Base-by-base conservation (phyloP, 2,329 filamentous ascomycete species). In the Exophiala xenobiotica region DNA sequence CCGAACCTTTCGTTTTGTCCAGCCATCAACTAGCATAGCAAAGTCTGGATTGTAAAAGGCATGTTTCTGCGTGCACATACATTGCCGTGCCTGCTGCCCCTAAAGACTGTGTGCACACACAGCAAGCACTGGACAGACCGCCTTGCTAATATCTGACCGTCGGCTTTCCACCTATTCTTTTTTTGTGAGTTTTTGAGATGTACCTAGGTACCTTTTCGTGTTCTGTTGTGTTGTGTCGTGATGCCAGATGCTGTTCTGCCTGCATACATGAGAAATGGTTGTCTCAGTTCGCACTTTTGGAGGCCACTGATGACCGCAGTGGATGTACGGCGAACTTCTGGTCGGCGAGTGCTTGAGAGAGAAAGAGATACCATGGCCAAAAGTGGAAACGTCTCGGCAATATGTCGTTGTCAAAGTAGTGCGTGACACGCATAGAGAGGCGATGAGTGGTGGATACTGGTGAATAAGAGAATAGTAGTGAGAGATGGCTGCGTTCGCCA, bases 111-210 rank as follows among this genome's bases (percentile, higher is more conserved):
- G n/a, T n/a, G n/a, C n/a, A n/a, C n/a, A n/a, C n/a, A n/a, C n/a
- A n/a, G n/a, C n/a, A n/a, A n/a, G n/a, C n/a, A n/a, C n/a, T 18
- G 39, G 20, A 35, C 39, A 31, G 6, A 14, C 37, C 18, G 38
- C 24, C 23, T n/a, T n/a, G n/a, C 43, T 39, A 29, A 23, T 31
- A 12, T 46, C 11, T 31, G 40, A 49, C 48, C 42, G 9, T 54
- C 31, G 49, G 49, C 48, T 56, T 56, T 49, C 55, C 53, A 58
- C 58, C 55, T 60, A 47, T 60, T 56, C 42, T 58, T 60, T 60
- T 58, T 60, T 60, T 54, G 33, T 42, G 24, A 12, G 31, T 57
- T 56, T 54, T 52, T 22, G 38, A 29, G 12, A 16, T 12, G 33
- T n/a, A n/a, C n/a, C n/a, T n/a, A n/a, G n/a, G n/a, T n/a, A n/a